phyloP scores from a whole-genome alignment of 2,329 filamentous ascomycete species.

The Aureobasidium melanogenum region DNA sequence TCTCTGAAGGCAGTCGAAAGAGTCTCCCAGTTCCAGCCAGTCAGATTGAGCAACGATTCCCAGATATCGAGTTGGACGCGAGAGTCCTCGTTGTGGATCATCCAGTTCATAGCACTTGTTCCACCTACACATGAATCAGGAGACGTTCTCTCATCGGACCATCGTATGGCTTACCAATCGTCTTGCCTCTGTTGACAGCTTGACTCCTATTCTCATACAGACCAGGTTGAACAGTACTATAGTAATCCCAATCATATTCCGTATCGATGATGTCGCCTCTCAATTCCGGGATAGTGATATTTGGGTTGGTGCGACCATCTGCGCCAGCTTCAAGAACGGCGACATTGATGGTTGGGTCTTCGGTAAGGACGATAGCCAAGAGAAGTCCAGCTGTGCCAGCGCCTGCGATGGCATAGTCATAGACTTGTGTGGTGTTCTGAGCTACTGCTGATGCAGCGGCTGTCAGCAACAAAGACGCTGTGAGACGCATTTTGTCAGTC shows the following conservation, averaged over 20 bases:
- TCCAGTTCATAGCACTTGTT: slow-evolving; percentile 1
- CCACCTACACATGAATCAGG: not conserved
- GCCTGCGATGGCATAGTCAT: slow-evolving; percentile 20
- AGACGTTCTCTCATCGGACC: not conserved
- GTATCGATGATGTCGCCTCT: slow-evolving; percentile 16
- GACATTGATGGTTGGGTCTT: slow-evolving; percentile 16
- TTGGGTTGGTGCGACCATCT: not conserved
- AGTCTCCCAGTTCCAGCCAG: slow-evolving; percentile 5
- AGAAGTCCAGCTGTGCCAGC: slow-evolving; percentile 18
- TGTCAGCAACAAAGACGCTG: not conserved
- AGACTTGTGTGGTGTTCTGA: slow-evolving; percentile 11
- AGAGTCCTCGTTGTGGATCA: slow-evolving; percentile 4
- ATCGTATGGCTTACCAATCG: not conserved
- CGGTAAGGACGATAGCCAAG: slow-evolving; percentile 17
- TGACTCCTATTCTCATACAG: slow-evolving; percentile 2
- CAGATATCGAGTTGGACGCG: slow-evolving; percentile 4
- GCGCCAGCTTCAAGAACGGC: slow-evolving; percentile 21
- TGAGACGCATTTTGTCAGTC: not conserved
- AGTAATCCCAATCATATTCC: slow-evolving; percentile 20
- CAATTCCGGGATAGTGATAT: slow-evolving; percentile 11
- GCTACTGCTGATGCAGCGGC: not conserved
- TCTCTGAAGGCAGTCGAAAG: not conserved
- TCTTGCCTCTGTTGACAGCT: not conserved
- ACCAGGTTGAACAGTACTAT: slow-evolving; percentile 17
- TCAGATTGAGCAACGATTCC: slow-evolving; percentile 1